Conservation (phyloP, 352 stramenopile genomes). For the Globisporangium echinulatum region DNA sequence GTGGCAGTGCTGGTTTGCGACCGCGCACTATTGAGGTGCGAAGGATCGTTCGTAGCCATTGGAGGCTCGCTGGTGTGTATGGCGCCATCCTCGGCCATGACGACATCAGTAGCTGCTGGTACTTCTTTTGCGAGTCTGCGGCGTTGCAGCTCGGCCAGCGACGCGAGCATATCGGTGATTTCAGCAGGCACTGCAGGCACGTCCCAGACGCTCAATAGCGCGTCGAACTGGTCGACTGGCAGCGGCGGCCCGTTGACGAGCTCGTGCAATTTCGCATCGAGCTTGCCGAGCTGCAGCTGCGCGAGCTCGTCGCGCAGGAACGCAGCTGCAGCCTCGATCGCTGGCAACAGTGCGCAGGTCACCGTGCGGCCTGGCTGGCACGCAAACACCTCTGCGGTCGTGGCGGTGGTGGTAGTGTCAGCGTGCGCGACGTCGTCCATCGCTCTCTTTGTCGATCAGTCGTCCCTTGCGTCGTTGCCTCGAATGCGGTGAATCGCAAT, state of each 20-base stretch:
- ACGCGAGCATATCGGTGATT: slow-evolving; percentile 33
- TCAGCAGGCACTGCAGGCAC: slow-evolving; percentile 24
- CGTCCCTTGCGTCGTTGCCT: no score
- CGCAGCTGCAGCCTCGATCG: slow-evolving; percentile 51
- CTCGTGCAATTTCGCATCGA: slow-evolving; percentile 26
- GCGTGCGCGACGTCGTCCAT: no score
- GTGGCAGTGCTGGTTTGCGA: background rate
- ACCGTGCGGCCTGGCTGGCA: slow-evolving; percentile 7
- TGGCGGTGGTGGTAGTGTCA: no score
- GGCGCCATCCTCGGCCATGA: background rate
- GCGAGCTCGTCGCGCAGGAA: slow-evolving; percentile 47
- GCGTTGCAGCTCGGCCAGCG: slow-evolving; percentile 24
- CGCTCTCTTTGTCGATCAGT: no score
- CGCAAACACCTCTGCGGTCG: background rate
- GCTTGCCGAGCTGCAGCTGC: slow-evolving; percentile 30
- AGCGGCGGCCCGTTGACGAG: slow-evolving; percentile 35
- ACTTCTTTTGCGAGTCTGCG: slow-evolving; percentile 9
- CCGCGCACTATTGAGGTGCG: no score
- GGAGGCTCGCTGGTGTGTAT: no score
- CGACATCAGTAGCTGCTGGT: background rate
- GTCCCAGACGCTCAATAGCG: slow-evolving; percentile 42
- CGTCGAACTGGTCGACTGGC: slow-evolving; percentile 35
- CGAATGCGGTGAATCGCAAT: no score
- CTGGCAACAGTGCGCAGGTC: slow-evolving; percentile 27
- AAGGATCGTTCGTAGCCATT: no score